These are phyloP conservation scores for Aspergillus sergii DNA, from an alignment of 2,329 filamentous ascomycete genomes.

Conservation along the genomic window DNA sequence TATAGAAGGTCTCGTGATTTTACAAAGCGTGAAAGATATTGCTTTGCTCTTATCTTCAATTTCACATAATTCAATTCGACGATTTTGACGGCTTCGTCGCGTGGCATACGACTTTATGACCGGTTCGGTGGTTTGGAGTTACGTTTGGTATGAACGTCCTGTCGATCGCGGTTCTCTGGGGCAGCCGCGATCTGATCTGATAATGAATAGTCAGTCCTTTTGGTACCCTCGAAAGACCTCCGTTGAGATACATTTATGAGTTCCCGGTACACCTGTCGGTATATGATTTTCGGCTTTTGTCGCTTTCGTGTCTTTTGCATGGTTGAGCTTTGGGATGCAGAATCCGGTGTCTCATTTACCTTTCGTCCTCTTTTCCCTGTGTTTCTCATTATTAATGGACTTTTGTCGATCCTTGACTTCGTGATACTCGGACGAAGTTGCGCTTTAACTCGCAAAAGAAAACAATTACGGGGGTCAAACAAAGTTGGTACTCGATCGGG, in stretches of 20 bases:
- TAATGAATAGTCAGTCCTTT: conserved; percentile 14
- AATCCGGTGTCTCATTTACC: not conserved
- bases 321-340: not conserved
- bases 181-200: conserved; percentile 18
- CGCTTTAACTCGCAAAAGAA: not conserved
- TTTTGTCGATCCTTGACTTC: not conserved
- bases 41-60: conserved; percentile 17
- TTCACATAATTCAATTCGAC: conserved; percentile 32
- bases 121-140: conserved; percentile 35
- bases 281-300: conserved; percentile 26
- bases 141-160: conserved; percentile 24
- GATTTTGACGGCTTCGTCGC: conserved; percentile 31
- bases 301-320: conserved; percentile 1
- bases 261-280: conserved; percentile 15
- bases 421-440: not conserved
- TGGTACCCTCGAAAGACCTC: conserved; percentile 20
- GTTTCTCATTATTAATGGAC: not conserved
- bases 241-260: not conserved
- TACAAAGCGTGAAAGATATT: conserved; percentile 1
- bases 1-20: conserved; percentile 22
- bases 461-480: not conserved
- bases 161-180: conserved; percentile 16
- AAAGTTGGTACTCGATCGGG: not conserved
- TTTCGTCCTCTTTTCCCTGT: not conserved
- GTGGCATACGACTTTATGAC: conserved; percentile 33